Evolutionary conservation across 169 alveolate species (phyloP), one percentile per base, ranked within the genome.

Genomic region (Hepatocystis sp.): DNA sequence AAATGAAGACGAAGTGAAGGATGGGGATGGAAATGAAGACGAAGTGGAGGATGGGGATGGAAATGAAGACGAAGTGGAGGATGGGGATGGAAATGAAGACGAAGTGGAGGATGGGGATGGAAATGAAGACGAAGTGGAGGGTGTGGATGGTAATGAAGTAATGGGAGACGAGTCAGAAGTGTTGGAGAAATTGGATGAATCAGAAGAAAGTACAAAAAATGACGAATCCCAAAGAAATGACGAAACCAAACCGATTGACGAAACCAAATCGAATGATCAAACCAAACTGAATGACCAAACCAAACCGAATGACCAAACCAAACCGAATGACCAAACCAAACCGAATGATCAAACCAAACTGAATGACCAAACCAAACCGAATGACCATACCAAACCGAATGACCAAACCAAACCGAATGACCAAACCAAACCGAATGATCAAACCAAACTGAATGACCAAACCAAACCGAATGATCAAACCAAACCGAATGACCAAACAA

Each of bases 191-290:
- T n/a, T 84, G 84, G 71, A 21, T 42, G 10, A 15, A 52, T 34
- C 55, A 66, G 25, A 23, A 40, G 52, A 46, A 53, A 44, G 28
- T 51, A 34, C 64, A 30, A 85, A 68, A 13, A 85, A 46, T 11
- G 25, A 13, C 8, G 13, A 13, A 11, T 46, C 56, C 8, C 2
- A 8, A 8, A 46, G 23, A 23, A 44, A 58, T 32, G 28, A 17
- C 51, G 49, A 17, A 52, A 52, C 32, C 10, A 44, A 44, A 13
- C 49, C 32, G 92, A 17, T 19, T 52, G 25, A 52, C 68, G 89
- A 19, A 71, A 63, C 21, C 66, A 78, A 68, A 47, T 76, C 51
- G 44, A 65, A 78, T 55, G 86, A n/a, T n/a, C n/a, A n/a, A 66
- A 51, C 11, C 84, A 78, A 30, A 39, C 81, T 30, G 67, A 39